phyloP scores from a whole-genome alignment of 768 basidiomycete species.

The Pleurotus cornucopiae region DNA sequence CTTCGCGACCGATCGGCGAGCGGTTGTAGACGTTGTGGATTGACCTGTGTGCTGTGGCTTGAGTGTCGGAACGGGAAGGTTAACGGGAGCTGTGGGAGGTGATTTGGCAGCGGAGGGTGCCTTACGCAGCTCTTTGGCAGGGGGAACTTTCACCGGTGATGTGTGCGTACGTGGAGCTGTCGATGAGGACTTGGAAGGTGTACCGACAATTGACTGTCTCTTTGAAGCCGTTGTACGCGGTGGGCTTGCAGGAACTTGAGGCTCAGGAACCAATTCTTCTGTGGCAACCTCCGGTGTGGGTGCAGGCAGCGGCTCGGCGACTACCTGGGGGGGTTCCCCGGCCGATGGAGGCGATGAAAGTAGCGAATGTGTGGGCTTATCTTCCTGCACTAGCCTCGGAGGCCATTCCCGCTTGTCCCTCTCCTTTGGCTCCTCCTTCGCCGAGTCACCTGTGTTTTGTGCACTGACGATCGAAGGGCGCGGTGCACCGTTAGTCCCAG shows the following conservation, averaged over 20 bases:
- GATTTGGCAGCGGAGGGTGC: slow-evolving; percentile 6
- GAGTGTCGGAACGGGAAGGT: slow-evolving; percentile 20
- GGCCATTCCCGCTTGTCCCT: slow-evolving; percentile 81
- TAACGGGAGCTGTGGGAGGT: slow-evolving; percentile 17
- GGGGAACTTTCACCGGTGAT: background rate
- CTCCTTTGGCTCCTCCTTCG: slow-evolving; percentile 65
- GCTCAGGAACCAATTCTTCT: background rate
- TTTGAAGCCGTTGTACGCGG: background rate
- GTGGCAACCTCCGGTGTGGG: background rate
- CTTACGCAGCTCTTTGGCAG: background rate
- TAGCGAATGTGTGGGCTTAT: slow-evolving; percentile 28
- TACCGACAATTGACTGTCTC: background rate
- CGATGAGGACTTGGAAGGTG: slow-evolving; percentile 2
- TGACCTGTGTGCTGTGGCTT: slow-evolving; percentile 36
- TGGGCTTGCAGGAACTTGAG: background rate
- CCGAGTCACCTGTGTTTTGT: slow-evolving; percentile 58
- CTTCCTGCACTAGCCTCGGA: slow-evolving; percentile 37
- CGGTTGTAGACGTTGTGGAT: slow-evolving; percentile 27
- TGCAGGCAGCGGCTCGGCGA: background rate
- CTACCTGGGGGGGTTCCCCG: slow-evolving; percentile 5
- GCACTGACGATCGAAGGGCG: slow-evolving; percentile 63
- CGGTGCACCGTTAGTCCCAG: slow-evolving; percentile 24
- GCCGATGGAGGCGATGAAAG: slow-evolving; percentile 30
- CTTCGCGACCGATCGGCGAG: slow-evolving; percentile 20
- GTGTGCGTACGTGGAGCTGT: slow-evolving; percentile 1